Conservation (phyloP, 2,329 filamentous ascomycete genomes). For the Alternaria novae-zelandiae region DNA sequence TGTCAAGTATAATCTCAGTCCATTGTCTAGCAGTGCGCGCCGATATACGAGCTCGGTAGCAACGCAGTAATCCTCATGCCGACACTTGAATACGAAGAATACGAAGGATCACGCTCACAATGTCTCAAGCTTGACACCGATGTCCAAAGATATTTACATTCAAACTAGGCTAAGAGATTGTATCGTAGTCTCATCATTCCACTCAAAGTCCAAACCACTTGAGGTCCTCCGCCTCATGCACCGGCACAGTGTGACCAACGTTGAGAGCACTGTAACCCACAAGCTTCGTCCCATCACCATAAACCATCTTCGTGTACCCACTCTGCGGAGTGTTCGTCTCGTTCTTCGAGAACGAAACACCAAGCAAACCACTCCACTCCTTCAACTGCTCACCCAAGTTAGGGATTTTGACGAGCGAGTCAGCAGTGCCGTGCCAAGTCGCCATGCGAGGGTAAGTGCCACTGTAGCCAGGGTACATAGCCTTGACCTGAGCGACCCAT, state of each 20-base stretch:
- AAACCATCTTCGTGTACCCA: conserved; percentile 36
- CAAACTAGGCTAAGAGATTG: not conserved
- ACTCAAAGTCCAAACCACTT: conserved; percentile 15
- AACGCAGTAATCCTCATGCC: too few relatives aligned
- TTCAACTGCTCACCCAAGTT: conserved; percentile 38
- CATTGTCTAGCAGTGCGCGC: too few relatives aligned
- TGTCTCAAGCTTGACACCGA: too few relatives aligned
- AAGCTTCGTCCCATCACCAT: conserved; percentile 35
- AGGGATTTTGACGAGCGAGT: conserved; percentile 36
- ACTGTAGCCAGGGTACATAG: conserved; percentile 46
- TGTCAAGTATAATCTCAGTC: too few relatives aligned
- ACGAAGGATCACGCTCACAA: too few relatives aligned
- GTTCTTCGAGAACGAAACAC: conserved; percentile 21
- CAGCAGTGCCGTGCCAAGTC: conserved; percentile 47
- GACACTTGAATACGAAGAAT: too few relatives aligned
- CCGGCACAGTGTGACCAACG: conserved; percentile 36
- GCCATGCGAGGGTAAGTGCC: conserved; percentile 46
- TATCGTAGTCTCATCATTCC: not conserved
- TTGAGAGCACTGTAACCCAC: conserved; percentile 29
- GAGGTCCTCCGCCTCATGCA: conserved; percentile 14
- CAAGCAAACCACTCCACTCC: conserved; percentile 36
- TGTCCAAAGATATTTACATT: not conserved
- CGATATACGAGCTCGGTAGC: too few relatives aligned
- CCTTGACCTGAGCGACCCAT: conserved; percentile 43
- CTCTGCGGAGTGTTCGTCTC: conserved; percentile 28